phyloP scores from a whole-genome alignment of 148 eudicot species.

The Chenopodium formosanum region DNA sequence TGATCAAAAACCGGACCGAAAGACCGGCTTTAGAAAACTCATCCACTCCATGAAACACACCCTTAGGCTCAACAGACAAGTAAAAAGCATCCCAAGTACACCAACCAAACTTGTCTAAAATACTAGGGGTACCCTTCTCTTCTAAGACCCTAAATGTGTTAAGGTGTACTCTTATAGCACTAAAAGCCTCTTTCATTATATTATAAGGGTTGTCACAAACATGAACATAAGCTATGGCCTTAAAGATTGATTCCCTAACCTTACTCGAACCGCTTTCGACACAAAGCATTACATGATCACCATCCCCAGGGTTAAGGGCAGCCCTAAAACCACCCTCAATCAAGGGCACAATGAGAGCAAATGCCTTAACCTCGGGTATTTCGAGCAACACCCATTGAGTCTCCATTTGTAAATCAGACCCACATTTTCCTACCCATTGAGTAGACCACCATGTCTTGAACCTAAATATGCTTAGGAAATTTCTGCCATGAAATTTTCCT shows the following conservation, averaged over 20 bases:
- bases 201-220: conserved; percentile 51
- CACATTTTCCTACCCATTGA: conserved; percentile 51
- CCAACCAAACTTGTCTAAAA: conserved; percentile 52
- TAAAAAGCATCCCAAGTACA: conserved; percentile 66
- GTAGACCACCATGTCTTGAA: conserved; percentile 77
- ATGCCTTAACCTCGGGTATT: conserved; percentile 44
- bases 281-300: conserved; percentile 40
- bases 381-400: conserved; percentile 55
- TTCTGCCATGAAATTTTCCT: conserved; percentile 39
- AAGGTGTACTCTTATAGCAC: conserved; percentile 40
- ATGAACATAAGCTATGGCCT: conserved; percentile 49
- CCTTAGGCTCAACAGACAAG: conserved; percentile 43
- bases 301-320: conserved; percentile 45
- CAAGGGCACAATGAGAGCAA: conserved; percentile 40
- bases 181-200: conserved; percentile 49
- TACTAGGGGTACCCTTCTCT: conserved; percentile 43
- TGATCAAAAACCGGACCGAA: conserved; percentile 40
- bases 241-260: conserved; percentile 35
- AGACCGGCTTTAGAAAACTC: conserved; percentile 43
- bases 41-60: conserved; percentile 47
- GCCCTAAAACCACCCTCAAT: conserved; percentile 50
- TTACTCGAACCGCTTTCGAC: conserved; percentile 52
- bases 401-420: conserved; percentile 52
- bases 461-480: conserved; percentile 55
- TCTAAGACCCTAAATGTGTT: conserved; percentile 45